Conservation (phyloP, 768 basidiomycete species). For the Brasilioporus rufonigricans region DNA sequence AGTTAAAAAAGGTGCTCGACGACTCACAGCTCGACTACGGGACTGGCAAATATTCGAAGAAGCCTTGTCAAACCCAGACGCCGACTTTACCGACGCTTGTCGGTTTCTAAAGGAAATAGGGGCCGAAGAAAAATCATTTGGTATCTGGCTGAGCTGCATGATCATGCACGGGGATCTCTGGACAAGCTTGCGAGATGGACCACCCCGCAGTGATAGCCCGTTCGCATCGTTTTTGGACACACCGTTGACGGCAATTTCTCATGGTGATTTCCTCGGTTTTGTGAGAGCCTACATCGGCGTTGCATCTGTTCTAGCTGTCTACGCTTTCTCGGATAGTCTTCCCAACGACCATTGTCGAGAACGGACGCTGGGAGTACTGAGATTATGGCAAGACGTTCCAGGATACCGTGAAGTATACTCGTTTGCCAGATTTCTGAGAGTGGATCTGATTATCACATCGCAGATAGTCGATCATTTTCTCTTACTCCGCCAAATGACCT, state of each 20-base stretch:
- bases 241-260: slow-evolving; percentile 32
- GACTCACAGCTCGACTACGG: slow-evolving; percentile 48
- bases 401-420: slow-evolving; percentile 68
- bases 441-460: slow-evolving; percentile 25
- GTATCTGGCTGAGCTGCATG: slow-evolving; percentile 73
- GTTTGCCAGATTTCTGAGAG: slow-evolving; percentile 7
- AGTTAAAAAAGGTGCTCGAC: slow-evolving; percentile 44
- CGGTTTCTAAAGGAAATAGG: slow-evolving; percentile 59
- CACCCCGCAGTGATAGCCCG: slow-evolving; percentile 21
- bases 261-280: slow-evolving; percentile 62
- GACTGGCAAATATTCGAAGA: slow-evolving; percentile 65
- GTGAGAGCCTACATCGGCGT: slow-evolving; percentile 68
- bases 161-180: slow-evolving; percentile 54
- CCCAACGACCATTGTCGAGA: slow-evolving; percentile 64
- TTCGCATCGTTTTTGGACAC: slow-evolving; percentile 40
- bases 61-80: slow-evolving; percentile 51
- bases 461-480: slow-evolving; percentile 73
- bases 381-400: slow-evolving; percentile 41
- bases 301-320: slow-evolving; percentile 62
- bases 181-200: slow-evolving; percentile 19
- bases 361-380: slow-evolving; percentile 56
- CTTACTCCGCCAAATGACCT: slow-evolving; percentile 67
- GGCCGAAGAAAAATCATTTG: slow-evolving; percentile 62
- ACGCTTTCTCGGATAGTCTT: slow-evolving; percentile 79
- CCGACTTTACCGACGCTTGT: slow-evolving; percentile 49